These are phyloP conservation scores for Magnaporthiopsis incrustans DNA, from an alignment of 2,329 filamentous ascomycete species.

Conservation along the genomic window DNA sequence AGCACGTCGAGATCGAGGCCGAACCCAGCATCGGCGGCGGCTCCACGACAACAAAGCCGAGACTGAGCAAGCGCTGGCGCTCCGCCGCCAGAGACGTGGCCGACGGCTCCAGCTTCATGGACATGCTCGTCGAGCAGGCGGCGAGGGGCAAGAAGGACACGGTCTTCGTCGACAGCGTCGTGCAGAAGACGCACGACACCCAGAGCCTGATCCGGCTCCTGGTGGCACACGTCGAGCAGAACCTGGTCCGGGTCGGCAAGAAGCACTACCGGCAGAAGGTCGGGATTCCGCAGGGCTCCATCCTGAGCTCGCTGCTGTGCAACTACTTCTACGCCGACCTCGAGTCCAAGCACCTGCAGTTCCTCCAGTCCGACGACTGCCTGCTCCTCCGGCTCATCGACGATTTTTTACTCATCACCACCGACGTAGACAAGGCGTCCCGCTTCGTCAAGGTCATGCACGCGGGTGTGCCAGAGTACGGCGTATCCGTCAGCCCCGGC, in stretches of 20 bases:
- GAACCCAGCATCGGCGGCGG: slow-evolving; percentile 20
- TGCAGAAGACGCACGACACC: slow-evolving; percentile 48
- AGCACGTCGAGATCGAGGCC: slow-evolving; percentile 64
- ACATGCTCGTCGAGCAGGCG: slow-evolving; percentile 32
- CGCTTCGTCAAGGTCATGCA: slow-evolving; percentile 77
- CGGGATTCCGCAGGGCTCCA: slow-evolving; percentile 89
- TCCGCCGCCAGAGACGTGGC: slow-evolving; percentile 37
- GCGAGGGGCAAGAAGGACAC: slow-evolving; percentile 51
- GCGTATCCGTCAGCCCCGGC: slow-evolving; percentile 63
- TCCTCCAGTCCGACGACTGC: slow-evolving; percentile 50
- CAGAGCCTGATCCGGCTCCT: slow-evolving; percentile 61
- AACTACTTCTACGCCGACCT: slow-evolving; percentile 94
- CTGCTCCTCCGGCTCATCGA: slow-evolving; percentile 79
- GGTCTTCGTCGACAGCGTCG: slow-evolving; percentile 66
- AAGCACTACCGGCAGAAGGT: slow-evolving; percentile 79
- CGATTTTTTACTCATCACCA: slow-evolving; percentile 85
- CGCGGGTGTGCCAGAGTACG: slow-evolving; percentile 67
- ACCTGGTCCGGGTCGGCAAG: slow-evolving; percentile 82
- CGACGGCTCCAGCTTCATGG: slow-evolving; percentile 35
- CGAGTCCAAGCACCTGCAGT: slow-evolving; percentile 60
- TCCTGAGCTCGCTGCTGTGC: slow-evolving; percentile 79
- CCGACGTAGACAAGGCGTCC: slow-evolving; percentile 55
- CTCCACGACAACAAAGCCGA: slow-evolving; percentile 27
- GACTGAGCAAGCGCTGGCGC: slow-evolving; percentile 47
- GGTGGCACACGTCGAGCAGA: slow-evolving; percentile 70